Conservation (phyloP, 148 eudicot species). For the Dysphania ambrosioides region DNA sequence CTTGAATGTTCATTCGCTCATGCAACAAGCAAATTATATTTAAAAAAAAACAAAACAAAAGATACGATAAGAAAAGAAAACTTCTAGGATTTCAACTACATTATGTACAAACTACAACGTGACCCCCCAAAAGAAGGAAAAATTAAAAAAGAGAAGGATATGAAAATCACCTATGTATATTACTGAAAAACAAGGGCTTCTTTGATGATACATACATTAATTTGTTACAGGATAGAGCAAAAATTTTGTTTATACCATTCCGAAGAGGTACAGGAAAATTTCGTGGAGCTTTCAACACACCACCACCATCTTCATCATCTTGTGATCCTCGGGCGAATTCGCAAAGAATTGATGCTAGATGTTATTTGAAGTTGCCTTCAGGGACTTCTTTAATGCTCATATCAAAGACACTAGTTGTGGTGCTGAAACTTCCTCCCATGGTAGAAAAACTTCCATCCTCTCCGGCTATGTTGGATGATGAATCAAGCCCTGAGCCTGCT, state of each 20-base stretch:
- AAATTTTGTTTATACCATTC: constrained; percentile 23
- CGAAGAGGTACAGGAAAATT: too few species aligned
- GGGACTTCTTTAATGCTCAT: constrained; percentile 51
- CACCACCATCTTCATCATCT: background rate
- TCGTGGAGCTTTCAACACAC: constrained; percentile 22
- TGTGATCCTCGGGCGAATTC: too few species aligned
- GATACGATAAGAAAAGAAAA: background rate
- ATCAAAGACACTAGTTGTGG: constrained; percentile 40
- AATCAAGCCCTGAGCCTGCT: constrained; percentile 74
- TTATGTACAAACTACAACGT: constrained; percentile 27
- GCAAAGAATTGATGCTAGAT: background rate
- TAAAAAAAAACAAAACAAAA: too few species aligned
- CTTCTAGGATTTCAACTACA: constrained; percentile 26
- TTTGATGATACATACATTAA: constrained; percentile 41
- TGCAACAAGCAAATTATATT: background rate
- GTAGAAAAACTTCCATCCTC: constrained; percentile 45
- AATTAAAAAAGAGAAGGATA: background rate
- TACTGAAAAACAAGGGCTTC: background rate
- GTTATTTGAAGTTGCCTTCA: constrained; percentile 29
- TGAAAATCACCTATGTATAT: constrained; percentile 27
- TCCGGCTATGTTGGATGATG: constrained; percentile 42
- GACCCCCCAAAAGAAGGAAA: background rate
- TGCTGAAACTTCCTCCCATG: constrained; percentile 45
- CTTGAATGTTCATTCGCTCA: constrained; percentile 25
- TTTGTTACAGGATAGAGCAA: constrained; percentile 26